Evolutionary conservation across 2,329 filamentous ascomycete species (phyloP).

Genomic region (Sarocladium strictum): DNA sequence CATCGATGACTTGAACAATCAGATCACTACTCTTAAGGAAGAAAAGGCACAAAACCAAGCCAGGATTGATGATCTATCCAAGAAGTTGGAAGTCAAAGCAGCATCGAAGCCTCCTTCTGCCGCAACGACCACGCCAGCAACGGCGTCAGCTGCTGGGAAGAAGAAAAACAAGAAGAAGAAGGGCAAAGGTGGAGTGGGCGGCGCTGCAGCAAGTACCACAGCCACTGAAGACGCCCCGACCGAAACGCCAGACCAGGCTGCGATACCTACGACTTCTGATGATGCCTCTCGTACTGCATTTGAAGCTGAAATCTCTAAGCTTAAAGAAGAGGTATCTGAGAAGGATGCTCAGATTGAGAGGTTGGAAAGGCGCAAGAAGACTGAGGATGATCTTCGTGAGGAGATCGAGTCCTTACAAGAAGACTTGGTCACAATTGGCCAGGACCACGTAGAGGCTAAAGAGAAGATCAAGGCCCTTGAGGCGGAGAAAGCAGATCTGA

Average conservation of each 20-base stretch:
- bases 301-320: constrained; percentile 41
- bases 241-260: constrained; percentile 29
- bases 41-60: constrained; percentile 25
- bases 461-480: constrained; percentile 67
- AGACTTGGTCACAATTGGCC: constrained; percentile 70
- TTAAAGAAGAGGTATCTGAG: constrained; percentile 48
- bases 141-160: constrained; percentile 23
- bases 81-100: constrained; percentile 32
- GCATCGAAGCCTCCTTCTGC: constrained; percentile 16
- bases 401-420: constrained; percentile 82
- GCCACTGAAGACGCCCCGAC: constrained; percentile 27
- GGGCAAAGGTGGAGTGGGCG: constrained; percentile 60
- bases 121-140: constrained; percentile 15
- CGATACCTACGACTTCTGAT: constrained; percentile 23
- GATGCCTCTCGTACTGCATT: constrained; percentile 30
- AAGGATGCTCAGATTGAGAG: constrained; percentile 70
- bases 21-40: constrained; percentile 29
- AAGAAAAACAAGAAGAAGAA: constrained; percentile 89
- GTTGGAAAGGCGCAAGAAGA: constrained; percentile 63
- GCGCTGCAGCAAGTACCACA: constrained; percentile 21
- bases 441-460: constrained; percentile 79
- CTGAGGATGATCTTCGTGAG: constrained; percentile 73
- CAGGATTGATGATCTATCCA: constrained; percentile 34
- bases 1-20: constrained; percentile 29
- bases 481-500: constrained; percentile 60